Conservation (phyloP, 2,329 filamentous ascomycete genomes). For the Alternaria longipes region DNA sequence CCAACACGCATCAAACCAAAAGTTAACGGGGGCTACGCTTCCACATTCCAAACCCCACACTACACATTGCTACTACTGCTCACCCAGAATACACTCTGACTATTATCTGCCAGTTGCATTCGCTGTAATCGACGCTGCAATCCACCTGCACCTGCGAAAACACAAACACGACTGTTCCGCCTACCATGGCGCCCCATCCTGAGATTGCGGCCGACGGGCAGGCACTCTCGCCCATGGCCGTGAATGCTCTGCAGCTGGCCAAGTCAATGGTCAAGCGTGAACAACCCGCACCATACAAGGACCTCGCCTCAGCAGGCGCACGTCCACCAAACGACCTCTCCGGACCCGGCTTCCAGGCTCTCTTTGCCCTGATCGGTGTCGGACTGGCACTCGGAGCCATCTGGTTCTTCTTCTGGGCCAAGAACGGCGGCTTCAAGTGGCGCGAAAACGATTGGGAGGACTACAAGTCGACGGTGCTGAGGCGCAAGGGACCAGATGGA, state of each 20-base stretch:
- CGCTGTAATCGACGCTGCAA: constrained; percentile 12
- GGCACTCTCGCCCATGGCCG: constrained; percentile 42
- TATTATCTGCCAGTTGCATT: constrained; percentile 28
- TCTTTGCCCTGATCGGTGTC: constrained; percentile 85
- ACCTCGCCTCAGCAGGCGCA: constrained; percentile 47
- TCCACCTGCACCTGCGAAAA: constrained; percentile 13
- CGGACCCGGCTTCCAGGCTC: constrained; percentile 74
- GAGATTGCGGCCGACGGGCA: constrained; percentile 30
- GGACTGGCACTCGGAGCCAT: constrained; percentile 78
- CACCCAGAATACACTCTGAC: constrained; percentile 24
- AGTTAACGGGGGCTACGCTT: constrained; percentile 20
- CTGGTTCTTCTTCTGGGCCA: constrained; percentile 98
- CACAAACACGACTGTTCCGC: constrained; percentile 24
- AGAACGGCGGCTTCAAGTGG: constrained; percentile 93
- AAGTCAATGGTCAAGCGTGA: constrained; percentile 44
- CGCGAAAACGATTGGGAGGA: constrained; percentile 92
- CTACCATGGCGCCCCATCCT: constrained; percentile 45
- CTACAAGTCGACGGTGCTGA: constrained; percentile 93
- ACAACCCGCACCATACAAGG: constrained; percentile 20
- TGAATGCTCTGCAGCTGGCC: constrained; percentile 39
- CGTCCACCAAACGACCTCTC: constrained; percentile 52
- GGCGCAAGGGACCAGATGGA: constrained; percentile 88
- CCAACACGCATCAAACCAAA: constrained; percentile 23
- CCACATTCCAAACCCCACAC: constrained; percentile 20
- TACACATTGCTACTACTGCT: constrained; percentile 16